phyloP scores from a whole-genome alignment of 805 yeast species.

The Metschnikowia similis region DNA sequence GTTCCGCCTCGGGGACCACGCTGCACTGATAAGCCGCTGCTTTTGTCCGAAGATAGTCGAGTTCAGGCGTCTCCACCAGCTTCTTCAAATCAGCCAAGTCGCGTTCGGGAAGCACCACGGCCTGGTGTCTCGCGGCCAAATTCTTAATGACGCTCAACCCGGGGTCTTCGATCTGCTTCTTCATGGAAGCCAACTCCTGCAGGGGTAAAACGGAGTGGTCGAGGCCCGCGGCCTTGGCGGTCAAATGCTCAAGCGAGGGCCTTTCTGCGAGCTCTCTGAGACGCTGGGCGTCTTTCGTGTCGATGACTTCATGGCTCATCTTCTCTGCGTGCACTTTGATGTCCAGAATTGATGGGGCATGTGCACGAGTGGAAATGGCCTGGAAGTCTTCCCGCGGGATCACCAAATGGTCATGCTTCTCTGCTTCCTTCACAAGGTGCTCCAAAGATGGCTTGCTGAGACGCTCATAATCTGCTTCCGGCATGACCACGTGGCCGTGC shows the following conservation, averaged over 20 bases:
- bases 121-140: slow-evolving; percentile 13
- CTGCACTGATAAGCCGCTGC: slow-evolving; percentile 8
- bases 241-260: slow-evolving; percentile 13
- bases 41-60: slow-evolving; percentile 5
- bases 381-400: slow-evolving; percentile 12
- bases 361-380: slow-evolving; percentile 1
- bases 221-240: slow-evolving; percentile 1
- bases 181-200: slow-evolving; percentile 4
- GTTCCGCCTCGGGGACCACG: slow-evolving; percentile 7
- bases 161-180: slow-evolving; percentile 8
- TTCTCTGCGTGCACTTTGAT: slow-evolving; percentile 13
- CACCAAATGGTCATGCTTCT: slow-evolving; percentile 13
- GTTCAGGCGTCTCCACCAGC: slow-evolving; percentile 7
- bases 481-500: slow-evolving; percentile 1
- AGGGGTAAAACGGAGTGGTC: slow-evolving; percentile 3
- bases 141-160: slow-evolving; percentile 9
- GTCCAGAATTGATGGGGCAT: slow-evolving; percentile 18
- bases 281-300: neutral
- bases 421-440: slow-evolving; percentile 15
- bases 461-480: slow-evolving; percentile 3
- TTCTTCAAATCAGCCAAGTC: slow-evolving; percentile 7
- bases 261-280: slow-evolving; percentile 1
- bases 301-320: slow-evolving; percentile 5
- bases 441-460: slow-evolving; percentile 12
- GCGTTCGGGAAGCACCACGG: slow-evolving; percentile 9